Evolutionary conservation across 805 yeast species (phyloP), one percentile per base, ranked within the genome.

Genomic region (Saturnispora kantuleensis): DNA sequence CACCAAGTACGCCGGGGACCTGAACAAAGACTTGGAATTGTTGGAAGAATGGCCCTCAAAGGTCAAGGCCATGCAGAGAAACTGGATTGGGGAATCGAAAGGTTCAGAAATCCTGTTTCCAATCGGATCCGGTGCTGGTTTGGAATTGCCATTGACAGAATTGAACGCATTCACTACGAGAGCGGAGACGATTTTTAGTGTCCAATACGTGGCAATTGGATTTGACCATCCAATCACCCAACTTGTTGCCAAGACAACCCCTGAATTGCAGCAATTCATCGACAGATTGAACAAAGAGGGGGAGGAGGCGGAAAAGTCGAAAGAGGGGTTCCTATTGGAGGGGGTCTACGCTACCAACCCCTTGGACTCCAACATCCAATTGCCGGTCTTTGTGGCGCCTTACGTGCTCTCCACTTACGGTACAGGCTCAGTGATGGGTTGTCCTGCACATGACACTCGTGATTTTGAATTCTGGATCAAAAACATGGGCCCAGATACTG

Each of bases 371-470:
- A 57, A 61, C 3, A 44, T 59, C 0, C 52, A 63, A 29, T 47
- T 90, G 5, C 97, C 97, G 0, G 77, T 90, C 0, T 93, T 75
- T 65, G 89, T 74, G 2, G 96, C 97, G 0, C 95, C 96, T 0
- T 93, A 89, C 60, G 97, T 90, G 0, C 59, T 90, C 31, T 79
- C 84, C 4, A 66, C 74, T 3, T 90, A 90, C 57, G 97, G 97
- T 1, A 77, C 77, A 46, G 96, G 96, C 34, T 95, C 96, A 1
- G 97, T 90, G 0, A 90, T 93, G 97, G 98, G 98, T 1, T 86
- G 94, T 55, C 98, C 98, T 2, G 96, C 84, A 0, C 97, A 89
- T 60, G 97, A 93, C 61, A 67, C 69, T 38, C 72, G 97, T 49
- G 98, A 93, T 57, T 76, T 58, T 53, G 84, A 71, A 7, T 90